Conservation (phyloP, 1,284 basidiomycete species). For the Trametes versicolor region DNA sequence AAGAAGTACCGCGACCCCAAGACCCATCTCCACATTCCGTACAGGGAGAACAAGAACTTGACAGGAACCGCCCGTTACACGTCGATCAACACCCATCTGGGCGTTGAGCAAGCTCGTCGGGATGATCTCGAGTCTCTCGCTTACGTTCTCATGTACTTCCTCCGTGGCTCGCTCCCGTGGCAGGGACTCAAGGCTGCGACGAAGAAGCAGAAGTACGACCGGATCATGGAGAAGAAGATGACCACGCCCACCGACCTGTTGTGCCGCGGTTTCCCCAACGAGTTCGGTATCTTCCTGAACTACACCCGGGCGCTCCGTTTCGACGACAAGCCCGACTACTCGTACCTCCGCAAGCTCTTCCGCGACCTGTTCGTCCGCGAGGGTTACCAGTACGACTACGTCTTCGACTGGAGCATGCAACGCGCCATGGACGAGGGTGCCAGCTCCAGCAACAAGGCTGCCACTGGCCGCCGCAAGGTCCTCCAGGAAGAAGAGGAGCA, state of each 20-base stretch:
- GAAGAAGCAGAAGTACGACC: slow-evolving; percentile 99
- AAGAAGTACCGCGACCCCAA: slow-evolving; percentile 99
- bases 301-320: slow-evolving; percentile 97
- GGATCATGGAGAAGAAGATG: slow-evolving; percentile 99
- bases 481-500: slow-evolving; percentile 83
- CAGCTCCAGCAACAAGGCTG: slow-evolving; percentile 67
- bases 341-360: slow-evolving; percentile 98
- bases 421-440: slow-evolving; percentile 72
- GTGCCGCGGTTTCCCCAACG: slow-evolving; percentile 97
- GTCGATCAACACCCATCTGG: slow-evolving; percentile 98
- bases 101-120: slow-evolving; percentile 95
- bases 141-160: slow-evolving; percentile 98
- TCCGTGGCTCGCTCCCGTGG: slow-evolving; percentile 96
- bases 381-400: slow-evolving; percentile 98
- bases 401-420: slow-evolving; percentile 98
- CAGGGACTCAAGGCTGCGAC: slow-evolving; percentile 98
- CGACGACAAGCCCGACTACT: slow-evolving; percentile 98
- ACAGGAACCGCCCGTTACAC: slow-evolving; percentile 99
- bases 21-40: slow-evolving; percentile 99
- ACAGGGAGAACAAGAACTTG: slow-evolving; percentile 99
- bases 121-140: slow-evolving; percentile 97
- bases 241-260: slow-evolving; percentile 96
- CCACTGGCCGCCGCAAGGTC: slow-evolving; percentile 73
- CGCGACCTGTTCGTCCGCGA: slow-evolving; percentile 96
- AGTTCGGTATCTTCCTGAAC: slow-evolving; percentile 98